phyloP scores from a whole-genome alignment of 2,329 filamentous ascomycete genomes.

The Sporothrix brunneoviolacea region DNA sequence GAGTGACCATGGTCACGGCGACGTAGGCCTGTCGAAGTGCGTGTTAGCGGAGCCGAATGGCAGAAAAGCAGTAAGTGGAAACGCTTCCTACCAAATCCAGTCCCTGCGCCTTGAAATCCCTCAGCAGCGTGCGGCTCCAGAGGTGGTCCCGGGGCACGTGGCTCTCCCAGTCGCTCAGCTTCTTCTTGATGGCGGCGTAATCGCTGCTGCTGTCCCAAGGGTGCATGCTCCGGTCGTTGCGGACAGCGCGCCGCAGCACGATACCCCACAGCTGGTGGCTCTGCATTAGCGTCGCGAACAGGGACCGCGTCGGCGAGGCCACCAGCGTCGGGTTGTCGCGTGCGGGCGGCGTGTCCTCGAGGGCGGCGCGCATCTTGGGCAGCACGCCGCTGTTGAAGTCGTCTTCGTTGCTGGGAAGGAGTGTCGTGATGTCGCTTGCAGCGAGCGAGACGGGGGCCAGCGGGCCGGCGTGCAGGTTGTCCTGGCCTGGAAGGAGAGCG shows the following conservation, averaged over 20 bases:
- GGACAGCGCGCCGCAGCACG: constrained; percentile 42
- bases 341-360: constrained; percentile 47
- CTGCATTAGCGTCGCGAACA: constrained; percentile 51
- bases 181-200: constrained; percentile 37
- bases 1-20: constrained; percentile 47
- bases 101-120: constrained; percentile 39
- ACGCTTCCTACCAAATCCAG: constrained; percentile 40
- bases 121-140: constrained; percentile 38
- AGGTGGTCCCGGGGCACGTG: constrained; percentile 40
- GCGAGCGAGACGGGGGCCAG: constrained; percentile 44
- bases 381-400: constrained; percentile 43
- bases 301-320: constrained; percentile 38
- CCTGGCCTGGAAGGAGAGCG: constrained; percentile 34
- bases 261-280: constrained; percentile 49
- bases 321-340: constrained; percentile 38
- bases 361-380: constrained; percentile 44
- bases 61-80: background rate
- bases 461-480: constrained; percentile 49
- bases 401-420: constrained; percentile 46
- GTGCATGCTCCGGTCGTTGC: constrained; percentile 34
- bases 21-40: constrained; percentile 40
- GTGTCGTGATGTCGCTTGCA: constrained; percentile 46
- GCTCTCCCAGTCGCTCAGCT: constrained; percentile 42
- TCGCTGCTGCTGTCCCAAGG: constrained; percentile 44
- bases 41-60: background rate